Base-by-base conservation (phyloP, 805 yeast species). In the Saccharomycopsis fodiens region DNA sequence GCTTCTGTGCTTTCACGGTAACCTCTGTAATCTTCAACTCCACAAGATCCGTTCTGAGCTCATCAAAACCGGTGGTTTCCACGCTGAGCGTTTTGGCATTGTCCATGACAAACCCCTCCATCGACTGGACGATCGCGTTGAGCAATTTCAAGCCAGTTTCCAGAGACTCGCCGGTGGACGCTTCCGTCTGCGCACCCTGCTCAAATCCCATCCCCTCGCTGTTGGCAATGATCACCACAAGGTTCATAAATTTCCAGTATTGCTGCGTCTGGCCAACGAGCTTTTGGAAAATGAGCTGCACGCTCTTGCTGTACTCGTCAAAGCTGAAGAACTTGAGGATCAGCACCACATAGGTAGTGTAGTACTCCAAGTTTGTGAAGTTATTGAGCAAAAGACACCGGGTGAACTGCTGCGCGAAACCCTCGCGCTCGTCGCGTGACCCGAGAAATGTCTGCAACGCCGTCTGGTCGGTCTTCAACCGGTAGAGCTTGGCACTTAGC, bases 1-100 rank as follows among this genome's bases (percentile, higher is more conserved):
- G 68, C 3, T 74, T 65, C 4, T 76, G 69, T 55, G 83, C 88
- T 43, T 78, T 64, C n/a, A 86, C 65, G 1, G 85, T 78, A 31
- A 87, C 64, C 55, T 82, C 85, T 0, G 95, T 82, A 62, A 84
- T 69, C 54, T 84, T 84, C 58, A 87, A 68, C 57, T 85, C 85
- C 43, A 80, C 57, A 46, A 79, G 71, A 36, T 46, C 47, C 5
- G 36, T 40, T 41, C 46, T 44, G 35, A 30, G 19, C 35, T 45
- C 42, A 21, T 47, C 8, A 8, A n/a, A 13, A 15, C 25, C 34
- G 20, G 34, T 25, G 27, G 8, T 8, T 12, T 38, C 32, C 13
- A 17, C 7, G n/a, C 10, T 3, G 3, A 27, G 4, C 22, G 37
- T 16, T n/a, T n/a, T 3, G 15, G n/a, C 7, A 27, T n/a, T 8